phyloP scores from a whole-genome alignment of 1,284 basidiomycete genomes.

The Sanghuangporus sanghuang region DNA sequence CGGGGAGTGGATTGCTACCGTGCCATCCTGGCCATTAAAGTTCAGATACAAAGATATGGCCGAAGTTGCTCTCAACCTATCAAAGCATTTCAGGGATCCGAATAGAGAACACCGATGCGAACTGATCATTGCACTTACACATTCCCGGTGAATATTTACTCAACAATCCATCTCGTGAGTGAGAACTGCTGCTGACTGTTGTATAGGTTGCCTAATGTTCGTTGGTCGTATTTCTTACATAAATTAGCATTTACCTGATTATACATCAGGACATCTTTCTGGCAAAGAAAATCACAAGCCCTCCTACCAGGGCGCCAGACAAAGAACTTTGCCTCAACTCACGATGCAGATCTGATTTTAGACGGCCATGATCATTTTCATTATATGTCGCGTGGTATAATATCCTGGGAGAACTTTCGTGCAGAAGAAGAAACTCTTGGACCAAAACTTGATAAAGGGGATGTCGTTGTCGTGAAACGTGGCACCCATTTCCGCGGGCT shows the following conservation, averaged over 20 bases:
- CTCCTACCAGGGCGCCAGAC: conserved; percentile 52
- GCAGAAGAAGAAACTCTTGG: conserved; percentile 54
- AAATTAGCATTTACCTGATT: conserved; percentile 34
- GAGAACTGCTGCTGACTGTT: background rate
- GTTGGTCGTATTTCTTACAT: conserved; percentile 1
- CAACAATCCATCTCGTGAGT: background rate
- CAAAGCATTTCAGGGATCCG: conserved; percentile 67
- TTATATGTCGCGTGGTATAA: conserved; percentile 74
- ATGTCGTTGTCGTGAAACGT: conserved; percentile 75
- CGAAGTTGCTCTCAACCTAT: conserved; percentile 60
- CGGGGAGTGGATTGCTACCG: conserved; percentile 83
- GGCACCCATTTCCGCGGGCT: conserved; percentile 90
- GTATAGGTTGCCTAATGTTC: conserved; percentile 26
- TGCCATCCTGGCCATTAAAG: conserved; percentile 73
- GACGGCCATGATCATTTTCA: conserved; percentile 92
- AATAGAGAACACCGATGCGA: conserved; percentile 66
- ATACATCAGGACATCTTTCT: conserved; percentile 58
- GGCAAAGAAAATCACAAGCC: conserved; percentile 57
- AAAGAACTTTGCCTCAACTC: conserved; percentile 41
- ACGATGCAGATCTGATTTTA: conserved; percentile 82
- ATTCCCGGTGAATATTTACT: conserved; percentile 46
- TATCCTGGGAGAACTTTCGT: conserved; percentile 71
- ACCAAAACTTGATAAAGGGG: conserved; percentile 69
- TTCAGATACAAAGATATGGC: conserved; percentile 70
- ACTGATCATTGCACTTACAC: conserved; percentile 77